These are phyloP conservation scores for Sporodiniella umbellata DNA, from an alignment of 371 early-diverging fungal species.

Conservation along the genomic window DNA sequence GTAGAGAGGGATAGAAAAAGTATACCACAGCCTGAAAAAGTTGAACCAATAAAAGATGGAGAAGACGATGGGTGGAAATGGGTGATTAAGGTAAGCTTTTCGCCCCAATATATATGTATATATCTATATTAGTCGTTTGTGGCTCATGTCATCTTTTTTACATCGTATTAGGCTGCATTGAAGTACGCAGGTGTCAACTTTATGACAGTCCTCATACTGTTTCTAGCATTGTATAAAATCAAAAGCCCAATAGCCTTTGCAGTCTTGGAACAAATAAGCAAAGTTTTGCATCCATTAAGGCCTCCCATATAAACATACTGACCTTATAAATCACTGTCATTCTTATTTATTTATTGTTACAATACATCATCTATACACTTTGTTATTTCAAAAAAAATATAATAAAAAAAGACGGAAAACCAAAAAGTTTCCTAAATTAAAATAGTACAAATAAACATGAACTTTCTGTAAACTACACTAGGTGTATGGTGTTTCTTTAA, in stretches of 20 bases:
- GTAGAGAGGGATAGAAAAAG: constrained; percentile 24
- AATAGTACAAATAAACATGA: no score
- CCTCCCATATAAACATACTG: constrained; percentile 4
- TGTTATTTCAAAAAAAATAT: no score
- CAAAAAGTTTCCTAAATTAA: no score
- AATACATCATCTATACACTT: no score
- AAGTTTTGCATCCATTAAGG: constrained; percentile 15
- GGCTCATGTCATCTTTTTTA: no score
- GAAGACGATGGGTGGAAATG: constrained; percentile 30
- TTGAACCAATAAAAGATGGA: not conserved
- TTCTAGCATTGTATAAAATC: constrained; percentile 31
- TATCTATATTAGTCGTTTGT: not conserved
- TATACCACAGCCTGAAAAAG: not conserved
- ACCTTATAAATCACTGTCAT: no score
- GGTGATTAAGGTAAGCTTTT: constrained; percentile 33
- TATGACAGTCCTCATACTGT: constrained; percentile 26
- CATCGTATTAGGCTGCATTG: constrained; percentile 42
- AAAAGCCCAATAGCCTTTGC: constrained; percentile 35
- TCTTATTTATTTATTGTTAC: no score
- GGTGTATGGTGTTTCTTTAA: no score
- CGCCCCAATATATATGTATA: not conserved
- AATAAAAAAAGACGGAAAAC: no score
- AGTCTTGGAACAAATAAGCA: constrained; percentile 19
- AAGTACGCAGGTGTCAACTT: constrained; percentile 41
- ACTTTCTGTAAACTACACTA: no score